Base-by-base conservation (phyloP, 2,329 filamentous ascomycete genomes). In the Metarhizium anisopliae region DNA sequence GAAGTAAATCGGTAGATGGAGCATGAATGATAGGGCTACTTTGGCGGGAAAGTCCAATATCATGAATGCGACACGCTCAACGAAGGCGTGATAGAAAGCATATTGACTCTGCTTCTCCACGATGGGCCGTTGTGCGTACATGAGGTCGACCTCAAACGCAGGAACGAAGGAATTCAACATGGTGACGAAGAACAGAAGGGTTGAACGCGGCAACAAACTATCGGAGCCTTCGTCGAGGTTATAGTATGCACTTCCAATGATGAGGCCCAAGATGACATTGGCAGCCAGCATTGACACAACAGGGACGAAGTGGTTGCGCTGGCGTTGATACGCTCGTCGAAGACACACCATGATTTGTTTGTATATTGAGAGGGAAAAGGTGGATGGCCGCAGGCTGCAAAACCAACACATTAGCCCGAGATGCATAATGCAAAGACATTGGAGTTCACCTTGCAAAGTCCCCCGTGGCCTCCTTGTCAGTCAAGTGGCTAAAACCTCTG, bases 91-190 rank as follows among this genome's bases (percentile, higher is more conserved):
- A 64, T 96, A 95, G 29, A 96, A 78, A n/a, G 90, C 90, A 67
- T 95, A 96, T 56, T 87, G 84, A 56, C 80, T 75, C 64, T 96
- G 91, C 68, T 95, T 96, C 67, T 95, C 90, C 59, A 96, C 89
- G 63, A 96, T 95, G 1, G 89, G 87, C 43, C 92, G 86, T 79
- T 95, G 90, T 2, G 89, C 83, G 67, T 93, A 96, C 5, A 95
- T 79, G 25, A 25, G 0, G 88, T 90, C 38, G 93, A 72, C 66
- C 68, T 94, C 89, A 47, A 93, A 79, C 55, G 87, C 87, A 68
- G 83, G 87, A 59, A 85, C 80, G 65, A 94, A 93, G 53, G 89
- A 89, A 70, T 93, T 95, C 75, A 93, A 84, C 58, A 95, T 76
- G 64, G 90, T 84, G 61, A 89, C 88, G 66, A 95, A 94, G 81